phyloP scores from a whole-genome alignment of 2,329 filamentous ascomycete species.

The Pseudonectria buxi region DNA sequence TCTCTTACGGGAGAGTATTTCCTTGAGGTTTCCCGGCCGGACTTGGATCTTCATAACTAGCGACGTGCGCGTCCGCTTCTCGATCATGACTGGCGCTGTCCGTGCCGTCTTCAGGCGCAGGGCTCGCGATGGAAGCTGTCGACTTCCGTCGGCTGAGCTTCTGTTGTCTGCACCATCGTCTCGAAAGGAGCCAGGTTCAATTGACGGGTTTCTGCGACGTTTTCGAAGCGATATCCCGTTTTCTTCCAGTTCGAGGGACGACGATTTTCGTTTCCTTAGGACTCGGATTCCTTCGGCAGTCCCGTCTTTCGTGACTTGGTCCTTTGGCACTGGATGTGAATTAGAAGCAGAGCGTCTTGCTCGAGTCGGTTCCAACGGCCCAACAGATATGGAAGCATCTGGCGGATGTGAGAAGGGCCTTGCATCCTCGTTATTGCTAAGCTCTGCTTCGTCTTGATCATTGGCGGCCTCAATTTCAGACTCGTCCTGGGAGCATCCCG shows the following conservation, averaged over 20 bases:
- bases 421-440: conserved; percentile 15
- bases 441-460: conserved; percentile 20
- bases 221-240: conserved; percentile 45
- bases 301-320: conserved; percentile 7
- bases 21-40: conserved; percentile 31
- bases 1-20: conserved; percentile 29
- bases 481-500: conserved; percentile 36
- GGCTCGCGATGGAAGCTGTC: conserved; percentile 45
- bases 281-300: conserved; percentile 59
- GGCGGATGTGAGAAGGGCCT: conserved; percentile 22
- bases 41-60: conserved; percentile 31
- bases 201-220: conserved; percentile 42
- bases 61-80: conserved; percentile 29
- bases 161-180: conserved; percentile 28
- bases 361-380: conserved; percentile 4
- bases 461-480: conserved; percentile 27
- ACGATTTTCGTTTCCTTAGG: conserved; percentile 78
- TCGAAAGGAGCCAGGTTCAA: conserved; percentile 32
- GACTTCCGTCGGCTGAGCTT: conserved; percentile 21
- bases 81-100: conserved; percentile 34
- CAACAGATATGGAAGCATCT: conserved; percentile 11
- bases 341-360: conserved; percentile 7
- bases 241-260: conserved; percentile 59
- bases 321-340: conserved; percentile 9
- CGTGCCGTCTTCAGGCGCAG: conserved; percentile 46